Base-by-base conservation (phyloP, 306 rosid species). In the Acacia melanoxylon region DNA sequence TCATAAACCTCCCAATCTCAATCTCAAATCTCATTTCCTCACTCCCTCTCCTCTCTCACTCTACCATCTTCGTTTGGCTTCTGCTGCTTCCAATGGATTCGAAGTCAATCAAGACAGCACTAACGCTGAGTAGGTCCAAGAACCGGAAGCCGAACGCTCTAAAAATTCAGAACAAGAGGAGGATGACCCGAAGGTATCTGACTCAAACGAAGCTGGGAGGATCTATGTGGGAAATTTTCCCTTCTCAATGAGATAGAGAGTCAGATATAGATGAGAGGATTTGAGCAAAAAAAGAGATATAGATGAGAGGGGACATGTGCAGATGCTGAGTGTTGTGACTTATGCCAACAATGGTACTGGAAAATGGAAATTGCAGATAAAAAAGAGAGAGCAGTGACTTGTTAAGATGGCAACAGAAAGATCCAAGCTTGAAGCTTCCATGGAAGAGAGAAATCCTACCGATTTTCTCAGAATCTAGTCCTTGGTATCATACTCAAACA, bases 181-280 rank as follows among this genome's bases (percentile, higher is more conserved):
- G 74, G 89, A 82, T 59, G 88, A 82, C 84, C 84, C 35, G 17
- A 86, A 83, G 44, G 78, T 54, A 27, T 59, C 89, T 15, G 82
- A 80, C 41, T 76, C 92, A 13, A 80, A 75, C 33, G 94, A 89
- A 33, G 91, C 83, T 19, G 95, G 96, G 85, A 93, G 93, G 88
- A 91, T 95, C 45, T 95, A 92, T 65, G 90, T 93, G 24, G 99
- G 99, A 70, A 95, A 92, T 74, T 89, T 95, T 87, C 96, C 98
- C 2, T 95, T 86, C 83, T 80, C 90, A 8, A 82, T 83, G 86
- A 92, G 29, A 27, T 27, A 27, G 29, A 27, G 29, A 27, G 29
- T 27, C 29, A 27, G 29, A 27, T 27, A 27, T 27, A 1, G 29
- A 27, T 27, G 29, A 27, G 29, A 27, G 29, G 29, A 27, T 27